Evolutionary conservation across 345 rosid genomes (phyloP), one percentile per base, ranked within the genome.

Genomic region (Bruguiera gymnorhiza): DNA sequence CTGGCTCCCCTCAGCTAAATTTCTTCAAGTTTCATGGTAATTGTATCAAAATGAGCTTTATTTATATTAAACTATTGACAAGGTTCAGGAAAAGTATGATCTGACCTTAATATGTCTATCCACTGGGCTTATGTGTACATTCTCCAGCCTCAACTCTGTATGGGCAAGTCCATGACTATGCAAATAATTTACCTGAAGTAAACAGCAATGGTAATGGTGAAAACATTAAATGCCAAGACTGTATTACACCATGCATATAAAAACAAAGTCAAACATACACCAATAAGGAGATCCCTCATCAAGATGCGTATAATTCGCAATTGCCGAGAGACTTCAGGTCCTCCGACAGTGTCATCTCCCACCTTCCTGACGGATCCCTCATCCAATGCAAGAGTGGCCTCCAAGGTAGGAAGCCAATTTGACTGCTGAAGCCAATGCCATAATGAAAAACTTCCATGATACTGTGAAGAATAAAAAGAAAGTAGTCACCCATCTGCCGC

Each of bases 141-240:
- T 94, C 80, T 94, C 97, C 83, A 94, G 78, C 81, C 97, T 89
- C 81, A 94, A 69, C 83, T 89, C 98, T 6, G 98, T 91, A 83
- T 94, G 98, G 58, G 97, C 97, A 79, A 94, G 94, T 60, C 98
- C 97, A 72, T 94, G 93, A 77, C 96, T 91, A 69, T 94, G 98
- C 85, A 94, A 87, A 89, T 91, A 94, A 73, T 94, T 94, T 69
- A 94, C 98, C 95, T 94, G 78, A 75, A 73, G 69, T 68, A 68
- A 36, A 75, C 53, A 68, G 50, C 4, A 11, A 43, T 43, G 50
- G 15, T 2, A 13, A 43, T 13, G 50, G 50, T 13, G 50, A 43
- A 19, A 56, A 15, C 30, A 10, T 56, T 27, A 24, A 11, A 24
- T 9, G 60, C 6, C 60, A 56, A 56, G 11, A 3, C 16, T 21